Base-by-base conservation (phyloP, 495 filamentous ascomycete genomes). In the Hyaloscypha bicolor region DNA sequence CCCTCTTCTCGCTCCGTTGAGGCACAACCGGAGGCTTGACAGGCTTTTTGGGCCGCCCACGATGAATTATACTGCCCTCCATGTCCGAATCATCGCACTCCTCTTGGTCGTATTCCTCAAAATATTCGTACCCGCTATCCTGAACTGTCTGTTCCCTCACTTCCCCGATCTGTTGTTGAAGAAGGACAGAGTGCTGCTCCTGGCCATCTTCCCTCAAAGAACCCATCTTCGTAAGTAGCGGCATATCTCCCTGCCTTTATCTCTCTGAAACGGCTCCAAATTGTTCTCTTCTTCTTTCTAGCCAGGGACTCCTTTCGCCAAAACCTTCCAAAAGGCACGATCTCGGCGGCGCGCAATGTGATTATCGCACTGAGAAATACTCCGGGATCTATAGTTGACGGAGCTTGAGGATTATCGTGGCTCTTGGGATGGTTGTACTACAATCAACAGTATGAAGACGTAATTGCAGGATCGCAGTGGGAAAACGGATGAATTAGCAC, bases 1-100 rank as follows among this genome's bases (percentile, higher is more conserved):
- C 60, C n/a, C 72, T 22, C 33, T 68, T 71, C 39, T 71, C 66
- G 31, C 69, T 73, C n/a, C 69, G 29, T 30, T 59, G 55, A 19
- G 72, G 72, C 9, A 73, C 16, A n/a, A 63, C 64, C 22, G 72
- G 72, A 22, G 69, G 21, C 32, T 56, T 65, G 39, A 62, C 51
- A 30, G 52, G 21, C 42, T 67, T 64, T 21, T 68, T 69, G 14
- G 66, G 65, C 51, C 57, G 21, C 16, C 65, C 55, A 4, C 55
- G 55, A 25, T 69, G 45, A 4, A 73, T 16, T 1, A 71, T 65
- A 5, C 66, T 67, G 55, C 69, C 71, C n/a, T 73, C 71, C 69
- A 73, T 71, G 45, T 73, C 68, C 25, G 62, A 67, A 35, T 68
- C 67, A 31, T 62, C 30, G 25, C 37, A 55, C 53, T 72, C 70